These are phyloP conservation scores for Eucalyptus regnans DNA, from an alignment of 345 rosid species.

Conservation along the genomic window DNA sequence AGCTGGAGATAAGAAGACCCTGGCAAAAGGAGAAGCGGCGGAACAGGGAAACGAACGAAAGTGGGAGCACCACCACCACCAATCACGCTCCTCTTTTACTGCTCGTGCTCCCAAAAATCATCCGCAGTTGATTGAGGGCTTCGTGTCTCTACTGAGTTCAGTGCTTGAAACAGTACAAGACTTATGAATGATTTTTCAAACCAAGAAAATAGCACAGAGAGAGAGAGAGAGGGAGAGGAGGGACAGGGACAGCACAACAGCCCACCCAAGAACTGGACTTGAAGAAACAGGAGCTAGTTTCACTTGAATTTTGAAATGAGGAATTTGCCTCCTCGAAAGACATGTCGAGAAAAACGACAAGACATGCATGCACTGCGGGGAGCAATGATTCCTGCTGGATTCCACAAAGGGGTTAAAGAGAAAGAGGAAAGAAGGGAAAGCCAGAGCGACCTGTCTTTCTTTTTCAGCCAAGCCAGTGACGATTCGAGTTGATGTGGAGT, in stretches of 20 bases:
- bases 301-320: background rate
- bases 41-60: background rate
- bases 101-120: background rate
- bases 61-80: background rate
- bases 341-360: background rate
- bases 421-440: background rate
- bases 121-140: background rate
- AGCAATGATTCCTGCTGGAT: background rate
- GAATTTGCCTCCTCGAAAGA: background rate
- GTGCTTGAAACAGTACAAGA: background rate
- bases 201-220: background rate
- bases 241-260: background rate
- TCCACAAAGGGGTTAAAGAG: background rate
- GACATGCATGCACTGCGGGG: background rate
- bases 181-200: background rate
- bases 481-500: background rate
- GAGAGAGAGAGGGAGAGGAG: background rate
- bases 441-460: background rate
- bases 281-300: background rate
- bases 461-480: background rate
- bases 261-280: background rate
- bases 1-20: background rate
- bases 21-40: background rate
- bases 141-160: background rate
- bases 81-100: slow-evolving; percentile 26